Base-by-base conservation (phyloP, 2,329 filamentous ascomycete species). In the Curvularia hawaiiensis region DNA sequence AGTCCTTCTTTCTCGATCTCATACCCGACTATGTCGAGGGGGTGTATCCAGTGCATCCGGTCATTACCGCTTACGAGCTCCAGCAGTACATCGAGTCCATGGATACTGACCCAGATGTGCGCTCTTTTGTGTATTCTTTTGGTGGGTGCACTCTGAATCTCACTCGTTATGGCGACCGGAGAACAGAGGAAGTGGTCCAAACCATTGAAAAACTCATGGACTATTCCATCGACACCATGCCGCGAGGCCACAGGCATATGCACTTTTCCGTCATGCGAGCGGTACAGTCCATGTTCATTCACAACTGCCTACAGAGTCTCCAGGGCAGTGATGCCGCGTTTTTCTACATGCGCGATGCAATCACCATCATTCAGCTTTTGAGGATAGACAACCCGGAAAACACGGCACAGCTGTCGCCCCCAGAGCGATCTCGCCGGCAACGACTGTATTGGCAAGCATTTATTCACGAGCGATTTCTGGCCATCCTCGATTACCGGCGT, bases 381-480 rank as follows among this genome's bases (percentile, higher is more conserved):
- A 76, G 79, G 11, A 75, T 82, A 18, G 77, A 80, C 55, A 76
- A 78, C 40, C 68, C 74, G n/a, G 70, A 77, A 4, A 60, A 67
- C 7, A 71, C 77, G 56, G 60, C 60, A 5, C 62, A 59, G 0
- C 58, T 82, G 1, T 59, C 69, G 5, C 64, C 66, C 3, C 63
- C 75, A 2, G 79, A 82, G 51, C 69, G 77, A 24, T 75, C 78
- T 24, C 72, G 76, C 48, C 68, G 80, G 48, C 81, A 84, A 59
- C 76, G 83, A 3, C 68, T 84, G 1, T 85, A 85, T 66, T 85
- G 83, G 83, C 79, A 84, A 60, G 79, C 79, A 12, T 85, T 82
- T 62, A 82, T 85, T 31, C 83, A 85, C 58, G 84, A 85, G 65
- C 79, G 84, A 16, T 85, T 85, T 64, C 65, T 83, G n/a, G 80